Percentiles rank a stretch among this genome's conserved stretches.
These are phyloP conservation scores for Trypanosoma rangeli DNA, from an alignment of 208 protist genomes.

Conservation along the genomic window DNA sequence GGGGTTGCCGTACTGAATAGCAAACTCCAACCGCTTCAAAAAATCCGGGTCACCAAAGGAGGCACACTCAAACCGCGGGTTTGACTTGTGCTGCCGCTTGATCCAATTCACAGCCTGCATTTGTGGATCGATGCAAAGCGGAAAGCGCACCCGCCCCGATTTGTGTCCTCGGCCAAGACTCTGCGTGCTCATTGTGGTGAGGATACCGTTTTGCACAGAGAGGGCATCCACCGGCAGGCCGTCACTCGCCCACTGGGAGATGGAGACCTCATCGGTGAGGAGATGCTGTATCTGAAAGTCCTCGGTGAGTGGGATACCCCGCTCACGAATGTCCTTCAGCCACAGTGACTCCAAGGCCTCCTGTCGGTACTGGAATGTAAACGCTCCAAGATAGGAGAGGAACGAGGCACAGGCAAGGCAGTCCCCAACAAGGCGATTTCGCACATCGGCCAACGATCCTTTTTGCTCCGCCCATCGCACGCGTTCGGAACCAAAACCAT, in stretches of 20 bases:
- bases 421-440: slow-evolving; percentile 95
- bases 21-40: slow-evolving; percentile 96
- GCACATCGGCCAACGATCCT: slow-evolving; percentile 78
- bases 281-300: slow-evolving; percentile 91
- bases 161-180: slow-evolving; percentile 77
- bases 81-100: slow-evolving; percentile 94
- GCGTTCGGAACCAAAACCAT: slow-evolving; percentile 97
- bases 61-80: slow-evolving; percentile 92
- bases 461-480: slow-evolving; percentile 96
- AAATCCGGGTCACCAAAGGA: slow-evolving; percentile 98
- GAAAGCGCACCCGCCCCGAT: slow-evolving; percentile 91
- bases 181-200: slow-evolving; percentile 91
- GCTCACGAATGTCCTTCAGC: slow-evolving; percentile 87
- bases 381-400: slow-evolving; percentile 97
- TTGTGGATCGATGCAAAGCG: slow-evolving; percentile 99
- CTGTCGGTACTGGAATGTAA: slow-evolving; percentile 96
- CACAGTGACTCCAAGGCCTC: slow-evolving; percentile 93
- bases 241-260: slow-evolving; percentile 97
- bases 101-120: slow-evolving; percentile 99
- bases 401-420: slow-evolving; percentile 97
- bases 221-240: slow-evolving; percentile 98
- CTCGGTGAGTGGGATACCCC: slow-evolving; percentile 89
- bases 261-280: slow-evolving; percentile 96
- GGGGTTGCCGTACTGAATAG: slow-evolving; percentile 97
- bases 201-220: slow-evolving; percentile 98